Evolutionary conservation across 192 early-diverging fungal species (phyloP).

Genomic region (Martensiomyces pterosporus): DNA sequence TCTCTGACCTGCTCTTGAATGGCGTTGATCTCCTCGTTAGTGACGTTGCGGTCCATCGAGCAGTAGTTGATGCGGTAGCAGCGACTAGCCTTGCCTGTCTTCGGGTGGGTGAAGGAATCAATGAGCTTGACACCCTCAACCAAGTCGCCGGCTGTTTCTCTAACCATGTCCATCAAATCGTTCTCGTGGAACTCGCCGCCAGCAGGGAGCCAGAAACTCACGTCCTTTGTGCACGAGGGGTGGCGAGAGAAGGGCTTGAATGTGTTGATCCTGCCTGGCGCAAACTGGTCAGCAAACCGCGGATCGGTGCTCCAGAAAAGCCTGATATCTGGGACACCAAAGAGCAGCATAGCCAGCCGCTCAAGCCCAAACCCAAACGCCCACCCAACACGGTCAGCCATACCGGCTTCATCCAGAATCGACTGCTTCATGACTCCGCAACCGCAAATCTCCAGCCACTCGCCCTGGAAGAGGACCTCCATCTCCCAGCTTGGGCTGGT

Average conservation of each 20-base stretch:
- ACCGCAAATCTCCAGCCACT: constrained; percentile 93
- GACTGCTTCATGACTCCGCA: constrained; percentile 89
- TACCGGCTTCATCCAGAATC: constrained; percentile 68
- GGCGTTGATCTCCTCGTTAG: constrained; percentile 91
- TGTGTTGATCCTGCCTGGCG: constrained; percentile 58
- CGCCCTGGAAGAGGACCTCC: constrained; percentile 87
- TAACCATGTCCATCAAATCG: constrained; percentile 87
- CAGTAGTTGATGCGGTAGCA: constrained; percentile 95
- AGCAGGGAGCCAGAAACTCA: constrained; percentile 82
- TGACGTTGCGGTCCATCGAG: constrained; percentile 95
- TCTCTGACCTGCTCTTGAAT: constrained; percentile 78
- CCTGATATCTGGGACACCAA: constrained; percentile 92
- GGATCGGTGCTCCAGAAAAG: constrained; percentile 91
- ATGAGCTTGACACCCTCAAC: constrained; percentile 87
- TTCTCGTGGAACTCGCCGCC: constrained; percentile 77
- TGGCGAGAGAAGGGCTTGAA: constrained; percentile 88
- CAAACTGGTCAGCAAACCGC: constrained; percentile 84
- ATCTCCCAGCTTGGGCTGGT: constrained; percentile 96
- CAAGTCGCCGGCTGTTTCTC: constrained; percentile 88
- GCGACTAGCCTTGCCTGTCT: constrained; percentile 72
- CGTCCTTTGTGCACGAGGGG: constrained; percentile 90
- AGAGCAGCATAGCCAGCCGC: constrained; percentile 92
- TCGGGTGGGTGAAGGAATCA: constrained; percentile 85
- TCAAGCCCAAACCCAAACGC: constrained; percentile 98
- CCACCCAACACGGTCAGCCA: constrained; percentile 83